phyloP scores from a whole-genome alignment of 2,329 filamentous ascomycete genomes.

The Akanthomyces uredinophilus region DNA sequence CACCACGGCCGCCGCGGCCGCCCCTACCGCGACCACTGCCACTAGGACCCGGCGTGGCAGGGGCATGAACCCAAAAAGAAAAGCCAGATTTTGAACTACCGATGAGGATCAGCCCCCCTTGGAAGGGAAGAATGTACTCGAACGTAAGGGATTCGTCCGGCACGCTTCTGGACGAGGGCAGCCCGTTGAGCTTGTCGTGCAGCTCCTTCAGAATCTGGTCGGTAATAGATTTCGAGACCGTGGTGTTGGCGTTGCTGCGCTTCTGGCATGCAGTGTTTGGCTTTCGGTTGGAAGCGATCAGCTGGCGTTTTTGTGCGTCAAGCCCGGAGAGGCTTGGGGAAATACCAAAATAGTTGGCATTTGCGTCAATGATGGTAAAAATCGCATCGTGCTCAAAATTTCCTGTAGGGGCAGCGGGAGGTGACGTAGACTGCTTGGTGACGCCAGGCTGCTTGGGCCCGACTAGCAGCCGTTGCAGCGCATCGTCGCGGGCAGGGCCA shows the following conservation, averaged over 20 bases:
- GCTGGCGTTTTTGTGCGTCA: neutral
- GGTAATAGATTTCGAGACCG: neutral
- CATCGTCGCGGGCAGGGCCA: neutral
- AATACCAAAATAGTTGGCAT: neutral
- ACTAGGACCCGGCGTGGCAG: neutral
- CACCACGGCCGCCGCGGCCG: neutral
- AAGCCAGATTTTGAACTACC: neutral
- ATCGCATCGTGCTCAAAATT: neutral
- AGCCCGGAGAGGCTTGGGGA: neutral
- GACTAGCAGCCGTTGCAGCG: neutral
- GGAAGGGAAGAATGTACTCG: neutral
- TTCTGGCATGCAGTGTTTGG: neutral
- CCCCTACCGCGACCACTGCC: neutral
- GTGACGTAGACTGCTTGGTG: neutral
- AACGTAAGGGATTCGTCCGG: neutral
- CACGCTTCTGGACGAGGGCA: neutral
- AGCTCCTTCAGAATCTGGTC: neutral
- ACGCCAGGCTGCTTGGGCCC: neutral
- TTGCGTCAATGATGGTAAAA: neutral
- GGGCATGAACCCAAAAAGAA: slow-evolving; percentile 2
- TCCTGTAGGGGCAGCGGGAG: neutral
- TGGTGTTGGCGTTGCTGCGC: neutral
- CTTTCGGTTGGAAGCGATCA: neutral
- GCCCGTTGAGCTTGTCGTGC: neutral
- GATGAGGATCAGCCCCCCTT: neutral